A percentile compares a stretch with the other conserved stretches of the same genome.
These are phyloP conservation scores for Termitomyces heimii DNA, from an alignment of 768 basidiomycete species.

Conservation along the genomic window DNA sequence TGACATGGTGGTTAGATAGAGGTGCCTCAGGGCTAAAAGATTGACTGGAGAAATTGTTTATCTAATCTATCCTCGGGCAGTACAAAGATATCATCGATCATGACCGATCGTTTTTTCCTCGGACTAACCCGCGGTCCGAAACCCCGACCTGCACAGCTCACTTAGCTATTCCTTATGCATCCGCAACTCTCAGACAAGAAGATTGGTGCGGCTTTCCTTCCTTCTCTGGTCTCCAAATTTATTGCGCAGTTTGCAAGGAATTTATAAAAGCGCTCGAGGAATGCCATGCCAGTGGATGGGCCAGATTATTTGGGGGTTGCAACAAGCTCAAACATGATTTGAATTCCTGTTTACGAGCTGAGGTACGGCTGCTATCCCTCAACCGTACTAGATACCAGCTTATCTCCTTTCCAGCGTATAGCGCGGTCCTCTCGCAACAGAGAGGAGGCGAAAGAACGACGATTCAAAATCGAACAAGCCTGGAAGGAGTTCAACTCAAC, in stretches of 20 bases:
- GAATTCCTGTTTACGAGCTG: slow-evolving; percentile 64
- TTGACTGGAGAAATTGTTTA: slow-evolving; percentile 11
- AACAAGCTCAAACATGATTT: slow-evolving; percentile 63
- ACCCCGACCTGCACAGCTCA: slow-evolving; percentile 1
- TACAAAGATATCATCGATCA: not conserved
- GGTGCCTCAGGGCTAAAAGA: slow-evolving; percentile 10
- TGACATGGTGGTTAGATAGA: slow-evolving; percentile 32
- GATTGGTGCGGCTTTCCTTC: slow-evolving; percentile 32
- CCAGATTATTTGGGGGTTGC: slow-evolving; percentile 62
- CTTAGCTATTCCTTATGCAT: slow-evolving; percentile 42
- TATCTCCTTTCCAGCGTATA: slow-evolving; percentile 37
- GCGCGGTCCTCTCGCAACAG: slow-evolving; percentile 57
- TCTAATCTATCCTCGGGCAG: slow-evolving; percentile 11
- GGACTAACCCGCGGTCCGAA: slow-evolving; percentile 10
- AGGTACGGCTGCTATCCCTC: slow-evolving; percentile 39
- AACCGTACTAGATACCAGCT: not conserved
- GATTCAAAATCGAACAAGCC: slow-evolving; percentile 51
- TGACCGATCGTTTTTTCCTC: not conserved
- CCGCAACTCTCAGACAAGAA: slow-evolving; percentile 67
- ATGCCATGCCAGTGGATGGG: slow-evolving; percentile 62
- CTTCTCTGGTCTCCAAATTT: not conserved
- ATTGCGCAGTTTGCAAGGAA: slow-evolving; percentile 56
- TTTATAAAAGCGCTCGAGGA: slow-evolving; percentile 72
- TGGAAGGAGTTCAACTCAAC: slow-evolving; percentile 52
- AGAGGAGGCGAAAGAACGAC: slow-evolving; percentile 50